A percentile compares a stretch with the other conserved stretches of the same genome.
Evolutionary conservation across 805 yeast species (phyloP).

Genomic region (Candida manassasensis): DNA sequence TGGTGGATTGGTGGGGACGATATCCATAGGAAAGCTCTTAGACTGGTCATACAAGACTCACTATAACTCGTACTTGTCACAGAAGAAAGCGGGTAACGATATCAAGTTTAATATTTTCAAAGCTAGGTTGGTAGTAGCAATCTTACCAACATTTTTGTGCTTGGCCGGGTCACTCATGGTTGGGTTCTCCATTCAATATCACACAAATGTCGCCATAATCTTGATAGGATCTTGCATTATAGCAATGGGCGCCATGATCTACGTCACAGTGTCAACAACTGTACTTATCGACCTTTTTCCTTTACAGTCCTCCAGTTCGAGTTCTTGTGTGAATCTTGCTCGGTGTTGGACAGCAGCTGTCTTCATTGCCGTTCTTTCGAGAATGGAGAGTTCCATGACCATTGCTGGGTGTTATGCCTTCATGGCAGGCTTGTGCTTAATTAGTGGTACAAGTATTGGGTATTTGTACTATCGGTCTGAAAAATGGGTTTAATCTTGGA

Average conservation of each 20-base stretch:
- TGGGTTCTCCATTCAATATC: slow-evolving; percentile 64
- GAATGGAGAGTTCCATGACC: slow-evolving; percentile 53
- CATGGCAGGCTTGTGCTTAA: slow-evolving; percentile 45
- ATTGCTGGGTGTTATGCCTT: slow-evolving; percentile 79
- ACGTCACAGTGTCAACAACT: slow-evolving; percentile 57
- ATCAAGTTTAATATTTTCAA: slow-evolving; percentile 45
- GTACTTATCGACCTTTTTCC: slow-evolving; percentile 74
- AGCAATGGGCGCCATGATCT: slow-evolving; percentile 50
- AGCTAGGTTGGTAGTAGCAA: slow-evolving; percentile 42
- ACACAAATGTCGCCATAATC: slow-evolving; percentile 45
- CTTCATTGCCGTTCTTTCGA: slow-evolving; percentile 60
- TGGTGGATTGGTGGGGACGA: slow-evolving; percentile 56
- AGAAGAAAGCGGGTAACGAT: slow-evolving; percentile 1
- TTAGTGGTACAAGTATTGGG: slow-evolving; percentile 6
- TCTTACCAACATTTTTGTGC: slow-evolving; percentile 38
- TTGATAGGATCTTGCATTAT: slow-evolving; percentile 50
- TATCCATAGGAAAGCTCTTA: slow-evolving; percentile 51
- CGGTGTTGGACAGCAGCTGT: slow-evolving; percentile 70
- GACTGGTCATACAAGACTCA: slow-evolving; percentile 26
- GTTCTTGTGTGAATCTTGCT: slow-evolving; percentile 65
- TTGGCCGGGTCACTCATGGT: slow-evolving; percentile 42
- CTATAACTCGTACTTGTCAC: background rate
- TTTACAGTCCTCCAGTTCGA: slow-evolving; percentile 61
- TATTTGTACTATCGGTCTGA: slow-evolving; percentile 1
- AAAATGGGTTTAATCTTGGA: background rate